A percentile compares a stretch with the other conserved stretches of the same genome.
phyloP scores from a whole-genome alignment of 129 eudicot species.

The Ambrosia trifida region DNA sequence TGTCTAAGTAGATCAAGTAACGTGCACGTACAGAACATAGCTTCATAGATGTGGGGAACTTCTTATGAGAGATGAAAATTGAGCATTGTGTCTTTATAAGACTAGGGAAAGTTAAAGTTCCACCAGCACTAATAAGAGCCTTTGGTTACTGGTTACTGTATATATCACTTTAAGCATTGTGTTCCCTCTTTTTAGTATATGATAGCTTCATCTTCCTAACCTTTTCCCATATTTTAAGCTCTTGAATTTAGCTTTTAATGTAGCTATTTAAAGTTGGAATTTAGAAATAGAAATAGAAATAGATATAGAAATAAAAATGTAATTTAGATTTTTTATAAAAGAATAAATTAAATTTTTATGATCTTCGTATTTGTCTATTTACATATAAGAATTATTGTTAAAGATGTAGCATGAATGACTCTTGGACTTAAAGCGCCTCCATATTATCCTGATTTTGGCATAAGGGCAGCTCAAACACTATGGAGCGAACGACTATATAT shows the following conservation, averaged over 20 bases:
- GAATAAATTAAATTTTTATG: too few relatives aligned
- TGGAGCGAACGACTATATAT: too few relatives aligned
- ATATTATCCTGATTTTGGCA: too few relatives aligned
- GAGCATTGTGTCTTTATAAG: conserved; percentile 11
- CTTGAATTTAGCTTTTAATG: not conserved
- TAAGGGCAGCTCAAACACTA: too few relatives aligned
- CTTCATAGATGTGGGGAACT: conserved; percentile 18
- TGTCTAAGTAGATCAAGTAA: conserved; percentile 20
- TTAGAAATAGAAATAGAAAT: conserved; percentile 3
- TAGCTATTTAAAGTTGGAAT: not conserved
- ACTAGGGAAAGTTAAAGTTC: conserved; percentile 18
- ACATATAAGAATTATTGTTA: too few relatives aligned
- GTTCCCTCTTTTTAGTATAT: conserved; percentile 31
- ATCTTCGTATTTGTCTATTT: too few relatives aligned
- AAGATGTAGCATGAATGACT: too few relatives aligned
- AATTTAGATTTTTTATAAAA: not conserved
- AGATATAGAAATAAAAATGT: conserved; percentile 2
- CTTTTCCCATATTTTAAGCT: conserved; percentile 10
- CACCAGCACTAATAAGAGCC: conserved; percentile 20
- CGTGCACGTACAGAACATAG: conserved; percentile 29
- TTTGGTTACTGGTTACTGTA: conserved; percentile 5
- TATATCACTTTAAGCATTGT: conserved; percentile 35
- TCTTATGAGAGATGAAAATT: conserved; percentile 12
- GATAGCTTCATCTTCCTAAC: conserved; percentile 40
- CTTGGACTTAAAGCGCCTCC: too few relatives aligned